Percentiles rank a stretch among this genome's conserved stretches.
Evolutionary conservation across 345 rosid genomes (phyloP).

Genomic region (Lepidium didymum): DNA sequence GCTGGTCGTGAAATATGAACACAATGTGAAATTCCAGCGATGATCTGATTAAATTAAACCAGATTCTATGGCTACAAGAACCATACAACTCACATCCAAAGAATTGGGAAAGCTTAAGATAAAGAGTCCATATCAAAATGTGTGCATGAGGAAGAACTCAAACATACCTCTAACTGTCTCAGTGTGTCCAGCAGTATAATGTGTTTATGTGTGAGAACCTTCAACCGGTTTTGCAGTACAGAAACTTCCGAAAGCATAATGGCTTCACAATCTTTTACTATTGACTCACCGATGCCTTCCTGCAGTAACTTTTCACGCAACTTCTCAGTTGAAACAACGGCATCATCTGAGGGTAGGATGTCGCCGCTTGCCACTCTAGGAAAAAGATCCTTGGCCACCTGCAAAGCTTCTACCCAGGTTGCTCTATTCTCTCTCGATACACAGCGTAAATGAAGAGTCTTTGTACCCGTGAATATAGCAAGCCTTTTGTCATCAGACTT

Average conservation of each 20-base stretch:
- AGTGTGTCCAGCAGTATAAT: conserved; percentile 58
- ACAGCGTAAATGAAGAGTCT: conserved; percentile 91
- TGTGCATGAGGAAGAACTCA: neutral
- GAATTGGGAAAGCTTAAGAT: neutral
- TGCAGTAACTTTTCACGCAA: conserved; percentile 59
- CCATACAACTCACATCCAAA: neutral
- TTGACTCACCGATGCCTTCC: conserved; percentile 67
- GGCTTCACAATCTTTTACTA: conserved; percentile 79
- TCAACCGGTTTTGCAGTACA: conserved; percentile 64
- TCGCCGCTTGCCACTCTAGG: conserved; percentile 69
- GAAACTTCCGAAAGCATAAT: conserved; percentile 77
- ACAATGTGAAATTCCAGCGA: neutral
- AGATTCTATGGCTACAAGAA: neutral
- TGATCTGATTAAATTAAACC: neutral
- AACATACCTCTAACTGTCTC: conserved; percentile 84
- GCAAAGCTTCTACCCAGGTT: conserved; percentile 80
- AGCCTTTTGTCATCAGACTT: conserved; percentile 97
- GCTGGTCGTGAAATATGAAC: neutral
- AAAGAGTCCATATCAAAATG: neutral
- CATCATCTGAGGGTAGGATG: conserved; percentile 60
- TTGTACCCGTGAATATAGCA: conserved; percentile 87
- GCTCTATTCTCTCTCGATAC: conserved; percentile 71
- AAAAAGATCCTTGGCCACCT: conserved; percentile 76
- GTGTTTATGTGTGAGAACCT: conserved; percentile 61
- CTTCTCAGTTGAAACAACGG: conserved; percentile 79